A percentile compares a stretch with the other conserved stretches of the same genome.
phyloP scores from a whole-genome alignment of 208 protist genomes.

The Porcisia deanei region DNA sequence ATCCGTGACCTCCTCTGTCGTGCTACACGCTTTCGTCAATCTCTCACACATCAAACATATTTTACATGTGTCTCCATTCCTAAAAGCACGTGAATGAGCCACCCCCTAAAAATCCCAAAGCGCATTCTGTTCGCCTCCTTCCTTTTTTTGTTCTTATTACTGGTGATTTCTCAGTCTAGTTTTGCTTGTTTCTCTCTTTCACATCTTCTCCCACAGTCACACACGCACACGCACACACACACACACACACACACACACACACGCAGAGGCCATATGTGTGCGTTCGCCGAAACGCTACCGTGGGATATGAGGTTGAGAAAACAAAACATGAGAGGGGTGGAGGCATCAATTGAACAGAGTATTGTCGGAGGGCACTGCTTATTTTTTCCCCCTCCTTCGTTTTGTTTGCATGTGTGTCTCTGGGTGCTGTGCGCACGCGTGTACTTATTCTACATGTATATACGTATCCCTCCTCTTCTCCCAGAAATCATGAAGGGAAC shows the following conservation, averaged over 20 bases:
- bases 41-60: background rate
- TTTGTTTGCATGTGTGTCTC: conserved; percentile 5
- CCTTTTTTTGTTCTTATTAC: background rate
- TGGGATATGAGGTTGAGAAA: too few relatives aligned
- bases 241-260: too few relatives aligned
- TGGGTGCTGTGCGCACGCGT: background rate
- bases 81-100: background rate
- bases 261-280: background rate
- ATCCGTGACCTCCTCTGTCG: background rate
- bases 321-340: background rate
- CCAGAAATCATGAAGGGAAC: background rate
- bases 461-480: background rate
- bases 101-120: too few relatives aligned
- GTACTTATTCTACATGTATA: conserved; percentile 11
- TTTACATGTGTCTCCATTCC: background rate
- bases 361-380: too few relatives aligned
- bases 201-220: too few relatives aligned
- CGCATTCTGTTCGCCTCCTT: background rate
- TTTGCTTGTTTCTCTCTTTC: too few relatives aligned
- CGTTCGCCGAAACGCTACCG: too few relatives aligned
- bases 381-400: too few relatives aligned
- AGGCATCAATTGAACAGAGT: too few relatives aligned
- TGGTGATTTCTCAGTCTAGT: too few relatives aligned
- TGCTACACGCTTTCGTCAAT: background rate
- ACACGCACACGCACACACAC: too few relatives aligned